Evolutionary conservation across 169 alveolate species (phyloP).

Genomic region (Perkinsus olseni): DNA sequence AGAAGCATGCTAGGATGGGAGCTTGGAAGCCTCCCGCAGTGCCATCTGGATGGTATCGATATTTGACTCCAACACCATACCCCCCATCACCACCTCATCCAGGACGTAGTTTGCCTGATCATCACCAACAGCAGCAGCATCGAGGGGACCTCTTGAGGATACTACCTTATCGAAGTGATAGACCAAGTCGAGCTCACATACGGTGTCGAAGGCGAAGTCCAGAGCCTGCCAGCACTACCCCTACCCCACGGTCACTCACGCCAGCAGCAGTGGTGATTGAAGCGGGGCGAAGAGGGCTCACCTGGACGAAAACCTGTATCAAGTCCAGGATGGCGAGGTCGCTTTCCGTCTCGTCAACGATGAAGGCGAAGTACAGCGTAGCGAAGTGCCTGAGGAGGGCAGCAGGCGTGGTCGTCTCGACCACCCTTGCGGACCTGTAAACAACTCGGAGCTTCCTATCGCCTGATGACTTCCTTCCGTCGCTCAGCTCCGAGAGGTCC

Average conservation of each 20-base stretch:
- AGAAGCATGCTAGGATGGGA: not conserved
- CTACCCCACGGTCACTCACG: not conserved
- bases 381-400: slow-evolving; percentile 64
- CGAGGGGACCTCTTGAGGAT: not conserved
- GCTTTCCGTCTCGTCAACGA: slow-evolving; percentile 75
- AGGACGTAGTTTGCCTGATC: slow-evolving; percentile 65
- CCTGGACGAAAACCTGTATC: slow-evolving; percentile 62
- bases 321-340: slow-evolving; percentile 75
- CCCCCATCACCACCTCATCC: slow-evolving; percentile 77
- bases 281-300: not conserved
- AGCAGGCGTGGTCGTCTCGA: not conserved
- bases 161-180: slow-evolving; percentile 73
- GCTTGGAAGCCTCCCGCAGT: not conserved
- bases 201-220: slow-evolving; percentile 73
- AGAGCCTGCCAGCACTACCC: slow-evolving; percentile 53
- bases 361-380: slow-evolving; percentile 68
- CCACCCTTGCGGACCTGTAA: slow-evolving; percentile 41
- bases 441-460: slow-evolving; percentile 54
- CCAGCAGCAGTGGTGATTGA: not conserved
- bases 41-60: slow-evolving; percentile 18
- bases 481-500: not conserved
- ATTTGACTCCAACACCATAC: slow-evolving; percentile 43
- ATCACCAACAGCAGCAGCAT: not conserved
- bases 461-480: slow-evolving; percentile 36
- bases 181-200: slow-evolving; percentile 79